Conservation (phyloP, 192 early-diverging fungal genomes). For the Diversispora eburnea region DNA sequence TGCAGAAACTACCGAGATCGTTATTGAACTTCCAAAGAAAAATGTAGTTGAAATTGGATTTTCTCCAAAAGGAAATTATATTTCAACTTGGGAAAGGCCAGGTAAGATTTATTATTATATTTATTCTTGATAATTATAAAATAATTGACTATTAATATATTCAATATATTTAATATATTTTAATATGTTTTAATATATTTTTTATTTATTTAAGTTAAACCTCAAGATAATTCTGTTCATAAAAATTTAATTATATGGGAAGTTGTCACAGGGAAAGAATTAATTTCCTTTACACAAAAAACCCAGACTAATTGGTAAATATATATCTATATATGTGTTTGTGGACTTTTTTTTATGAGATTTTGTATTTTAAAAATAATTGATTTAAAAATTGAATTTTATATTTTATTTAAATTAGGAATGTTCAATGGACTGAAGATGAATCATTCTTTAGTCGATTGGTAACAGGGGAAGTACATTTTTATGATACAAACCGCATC, state of each 20-base stretch:
- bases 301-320: constrained; percentile 64
- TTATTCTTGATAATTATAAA: no score
- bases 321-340: neutral
- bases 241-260: constrained; percentile 84
- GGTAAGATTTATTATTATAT: constrained; percentile 42
- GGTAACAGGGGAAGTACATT: constrained; percentile 84
- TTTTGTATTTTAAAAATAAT: no score
- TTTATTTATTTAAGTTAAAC: constrained; percentile 55
- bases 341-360: no score
- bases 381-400: neutral
- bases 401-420: constrained; percentile 45
- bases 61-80: constrained; percentile 84
- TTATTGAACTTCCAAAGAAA: constrained; percentile 58
- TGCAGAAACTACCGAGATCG: constrained; percentile 56
- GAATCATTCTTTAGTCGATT: constrained; percentile 84
- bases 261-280: constrained; percentile 61
- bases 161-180: neutral
- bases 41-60: constrained; percentile 84
- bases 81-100: constrained; percentile 87
- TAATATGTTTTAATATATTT: neutral
- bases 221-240: constrained; percentile 60
- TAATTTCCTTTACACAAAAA: constrained; percentile 79
- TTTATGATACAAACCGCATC: constrained; percentile 69
- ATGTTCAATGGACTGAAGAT: constrained; percentile 92
- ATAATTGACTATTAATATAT: no score